Percentiles rank a stretch among this genome's conserved stretches.
These are phyloP conservation scores for Leishmania turanica DNA, from an alignment of 208 protist species.

Conservation along the genomic window DNA sequence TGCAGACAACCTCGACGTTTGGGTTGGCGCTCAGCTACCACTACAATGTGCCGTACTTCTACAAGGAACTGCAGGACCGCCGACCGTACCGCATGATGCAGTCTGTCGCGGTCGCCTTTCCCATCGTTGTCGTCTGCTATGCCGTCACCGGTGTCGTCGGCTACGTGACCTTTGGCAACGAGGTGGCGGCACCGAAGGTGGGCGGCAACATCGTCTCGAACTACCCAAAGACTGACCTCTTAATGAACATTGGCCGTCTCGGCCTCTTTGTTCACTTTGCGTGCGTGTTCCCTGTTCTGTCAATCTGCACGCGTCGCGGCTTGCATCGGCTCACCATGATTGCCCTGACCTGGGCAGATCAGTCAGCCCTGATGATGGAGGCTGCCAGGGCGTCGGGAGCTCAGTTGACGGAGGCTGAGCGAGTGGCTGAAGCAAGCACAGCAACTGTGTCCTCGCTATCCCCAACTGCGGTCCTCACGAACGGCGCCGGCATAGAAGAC, in stretches of 20 bases:
- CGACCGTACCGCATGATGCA: conserved; percentile 59
- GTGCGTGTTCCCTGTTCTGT: conserved; percentile 82
- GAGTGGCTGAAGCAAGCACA: neutral
- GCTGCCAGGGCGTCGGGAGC: conserved; percentile 14
- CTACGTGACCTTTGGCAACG: conserved; percentile 73
- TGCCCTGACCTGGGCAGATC: conserved; percentile 46
- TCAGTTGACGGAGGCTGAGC: neutral
- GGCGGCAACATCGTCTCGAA: conserved; percentile 77
- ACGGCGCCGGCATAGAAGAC: neutral
- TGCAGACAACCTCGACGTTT: conserved; percentile 62
- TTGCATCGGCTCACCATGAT: conserved; percentile 69
- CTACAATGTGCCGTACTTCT: conserved; percentile 83
- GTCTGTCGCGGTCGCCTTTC: conserved; percentile 59
- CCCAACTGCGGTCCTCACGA: neutral
- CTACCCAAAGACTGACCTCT: conserved; percentile 53
- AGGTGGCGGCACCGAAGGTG: conserved; percentile 27
- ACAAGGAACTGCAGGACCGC: conserved; percentile 69
- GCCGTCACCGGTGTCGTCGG: conserved; percentile 55
- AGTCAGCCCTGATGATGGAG: conserved; percentile 38
- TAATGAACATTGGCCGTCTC: conserved; percentile 73
- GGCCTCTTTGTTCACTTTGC: conserved; percentile 85
- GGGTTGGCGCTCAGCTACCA: conserved; percentile 73
- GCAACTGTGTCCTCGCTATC: neutral
- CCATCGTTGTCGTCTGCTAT: conserved; percentile 71
- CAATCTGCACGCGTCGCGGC: conserved; percentile 65